A percentile compares a stretch with the other conserved stretches of the same genome.
phyloP scores from a whole-genome alignment of 2,329 filamentous ascomycete genomes.

The Ceratocystis cacaofunesta region DNA sequence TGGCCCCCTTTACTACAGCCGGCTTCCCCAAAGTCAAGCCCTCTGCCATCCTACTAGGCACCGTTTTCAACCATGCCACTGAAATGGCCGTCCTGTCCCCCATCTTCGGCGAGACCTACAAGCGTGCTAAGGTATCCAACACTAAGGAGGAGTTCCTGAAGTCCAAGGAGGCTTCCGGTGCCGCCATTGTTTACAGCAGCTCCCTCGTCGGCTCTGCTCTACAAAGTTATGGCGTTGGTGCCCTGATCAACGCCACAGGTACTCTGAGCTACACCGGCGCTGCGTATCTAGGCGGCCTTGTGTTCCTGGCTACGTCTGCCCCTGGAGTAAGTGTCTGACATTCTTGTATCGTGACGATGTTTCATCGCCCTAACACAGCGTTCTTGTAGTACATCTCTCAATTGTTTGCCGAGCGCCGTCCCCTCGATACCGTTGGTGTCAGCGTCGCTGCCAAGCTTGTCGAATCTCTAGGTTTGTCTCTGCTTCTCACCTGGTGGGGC shows the following conservation, averaged over 20 bases:
- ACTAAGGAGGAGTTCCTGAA: constrained; percentile 92
- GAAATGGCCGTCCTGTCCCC: constrained; percentile 78
- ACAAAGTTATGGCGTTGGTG: constrained; percentile 79
- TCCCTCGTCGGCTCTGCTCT: constrained; percentile 78
- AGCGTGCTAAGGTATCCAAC: constrained; percentile 79
- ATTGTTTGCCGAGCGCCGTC: constrained; percentile 79
- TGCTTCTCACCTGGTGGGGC: constrained; percentile 96
- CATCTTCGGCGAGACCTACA: constrained; percentile 87
- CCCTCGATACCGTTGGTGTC: constrained; percentile 77
- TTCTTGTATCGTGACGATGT: background rate
- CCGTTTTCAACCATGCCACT: constrained; percentile 84
- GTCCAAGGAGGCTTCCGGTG: constrained; percentile 80
- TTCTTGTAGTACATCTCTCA: constrained; percentile 61
- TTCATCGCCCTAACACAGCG: background rate
- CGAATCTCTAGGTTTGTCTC: constrained; percentile 80
- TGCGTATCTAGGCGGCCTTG: constrained; percentile 76
- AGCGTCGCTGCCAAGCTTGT: constrained; percentile 70
- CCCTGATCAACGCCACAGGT: constrained; percentile 85
- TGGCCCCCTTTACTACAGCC: constrained; percentile 11
- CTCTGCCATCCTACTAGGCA: constrained; percentile 91
- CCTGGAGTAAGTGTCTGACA: constrained; percentile 51
- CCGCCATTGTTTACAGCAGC: constrained; percentile 78
- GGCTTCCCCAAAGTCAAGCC: constrained; percentile 74
- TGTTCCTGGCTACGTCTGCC: constrained; percentile 83
- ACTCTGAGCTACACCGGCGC: constrained; percentile 95